A percentile compares a stretch with the other conserved stretches of the same genome.
phyloP scores from a whole-genome alignment of 106 monocot genomes.

The Acorus gramineus region DNA sequence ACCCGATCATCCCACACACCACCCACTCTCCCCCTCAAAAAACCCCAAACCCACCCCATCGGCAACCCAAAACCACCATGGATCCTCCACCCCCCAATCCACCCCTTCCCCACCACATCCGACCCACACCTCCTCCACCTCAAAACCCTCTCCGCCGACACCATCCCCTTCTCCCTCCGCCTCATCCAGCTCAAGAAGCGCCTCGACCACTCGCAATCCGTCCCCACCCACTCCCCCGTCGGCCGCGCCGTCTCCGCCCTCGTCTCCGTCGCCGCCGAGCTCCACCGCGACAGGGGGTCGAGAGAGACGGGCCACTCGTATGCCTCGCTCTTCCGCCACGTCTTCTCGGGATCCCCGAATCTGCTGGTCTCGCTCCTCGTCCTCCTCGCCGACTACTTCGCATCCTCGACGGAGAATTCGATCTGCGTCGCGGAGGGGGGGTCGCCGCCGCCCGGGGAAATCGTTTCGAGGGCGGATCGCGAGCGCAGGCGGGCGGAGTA shows the following conservation, averaged over 20 bases:
- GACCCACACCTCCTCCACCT: neutral
- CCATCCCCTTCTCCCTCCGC: neutral
- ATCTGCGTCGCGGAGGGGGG: too few relatives aligned
- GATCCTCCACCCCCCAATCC: conserved; percentile 18
- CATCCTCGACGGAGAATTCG: too few relatives aligned
- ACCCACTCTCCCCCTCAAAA: neutral
- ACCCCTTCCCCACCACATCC: too few relatives aligned
- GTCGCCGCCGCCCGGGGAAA: too few relatives aligned
- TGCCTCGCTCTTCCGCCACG: conserved; percentile 35
- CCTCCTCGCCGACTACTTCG: conserved; percentile 25
- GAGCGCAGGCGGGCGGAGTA: conserved; percentile 11
- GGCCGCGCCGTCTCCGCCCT: conserved; percentile 30
- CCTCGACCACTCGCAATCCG: neutral
- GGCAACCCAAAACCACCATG: conserved; percentile 35
- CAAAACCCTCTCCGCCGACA: conserved; percentile 2
- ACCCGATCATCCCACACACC: too few relatives aligned
- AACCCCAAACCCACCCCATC: neutral
- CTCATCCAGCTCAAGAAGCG: neutral
- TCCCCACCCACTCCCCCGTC: neutral
- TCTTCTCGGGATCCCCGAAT: conserved; percentile 42
- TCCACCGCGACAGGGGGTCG: conserved; percentile 19
- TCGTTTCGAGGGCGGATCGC: too few relatives aligned
- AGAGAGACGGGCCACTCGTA: conserved; percentile 23
- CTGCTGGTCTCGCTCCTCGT: conserved; percentile 25
- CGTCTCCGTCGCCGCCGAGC: conserved; percentile 21